Evolutionary conservation across 768 basidiomycete genomes (phyloP), one percentile per base, ranked within the genome.

Genomic region (Lepiota venenata): DNA sequence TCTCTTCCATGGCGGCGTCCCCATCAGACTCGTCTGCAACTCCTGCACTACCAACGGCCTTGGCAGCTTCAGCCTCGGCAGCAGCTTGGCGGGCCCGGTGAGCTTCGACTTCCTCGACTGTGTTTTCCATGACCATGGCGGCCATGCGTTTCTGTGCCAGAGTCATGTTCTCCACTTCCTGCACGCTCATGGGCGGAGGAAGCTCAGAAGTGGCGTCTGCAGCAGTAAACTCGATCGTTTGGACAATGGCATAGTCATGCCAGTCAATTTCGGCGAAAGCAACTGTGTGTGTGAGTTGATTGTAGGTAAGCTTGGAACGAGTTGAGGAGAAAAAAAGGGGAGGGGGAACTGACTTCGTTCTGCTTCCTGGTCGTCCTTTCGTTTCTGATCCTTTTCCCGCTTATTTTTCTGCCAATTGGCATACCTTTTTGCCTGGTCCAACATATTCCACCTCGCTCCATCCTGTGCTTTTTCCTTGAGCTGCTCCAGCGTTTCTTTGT

Each of bases 231-330:
- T 99, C 97, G 62, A 97, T 94, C 16, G 94, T 97, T 66, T 98
- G 93, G 5, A 98, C 97, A 52, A 97, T 92, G 38, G 94, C 93
- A 72, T 97, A 98, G 66, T 98, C 97, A 64, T 99, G 93, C 97
- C 97, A 99, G 66, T 99, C 97, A 61, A 99, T 98, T 66, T 95
- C 92, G 41, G 93, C 92, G 64, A 97, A 95, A 4, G 95, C 96
- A 70, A 85, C 91, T 88, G 5, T 49, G 54, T 38, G 47, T n/a
- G n/a, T n/a, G n/a, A n/a, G n/a, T n/a, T n/a, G n/a, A n/a, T n/a
- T n/a, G n/a, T n/a, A n/a, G n/a, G n/a, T n/a, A n/a, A n/a, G 58
- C 39, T 9, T 14, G 35, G 35, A 47, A 35, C n/a, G 15, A 44
- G 40, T 32, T 12, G 39, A 18, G 47, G 61, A 50, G 32, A 46